phyloP scores from a whole-genome alignment of 1,284 basidiomycete species.

The Porogramme epimiltina region DNA sequence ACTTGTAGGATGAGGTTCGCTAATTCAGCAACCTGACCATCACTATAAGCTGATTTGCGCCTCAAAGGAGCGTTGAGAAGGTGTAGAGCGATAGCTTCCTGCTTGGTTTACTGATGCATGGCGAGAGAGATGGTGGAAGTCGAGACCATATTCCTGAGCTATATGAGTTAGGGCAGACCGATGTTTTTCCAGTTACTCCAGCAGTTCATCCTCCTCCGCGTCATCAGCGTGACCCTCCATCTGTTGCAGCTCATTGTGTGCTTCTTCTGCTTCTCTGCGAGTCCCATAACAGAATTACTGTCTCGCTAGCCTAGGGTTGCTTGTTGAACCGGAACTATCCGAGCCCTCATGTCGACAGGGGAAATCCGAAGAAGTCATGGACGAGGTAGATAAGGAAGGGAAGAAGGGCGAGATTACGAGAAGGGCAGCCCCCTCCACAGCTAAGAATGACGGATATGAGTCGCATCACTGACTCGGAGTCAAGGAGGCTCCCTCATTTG shows the following conservation, averaged over 20 bases:
- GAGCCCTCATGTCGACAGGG: too few relatives aligned
- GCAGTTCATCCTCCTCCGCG: constrained; percentile 47
- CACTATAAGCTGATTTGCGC: constrained; percentile 67
- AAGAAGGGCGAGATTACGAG: too few relatives aligned
- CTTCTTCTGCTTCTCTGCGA: constrained; percentile 36
- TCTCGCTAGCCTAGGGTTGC: constrained; percentile 30
- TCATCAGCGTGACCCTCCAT: constrained; percentile 26
- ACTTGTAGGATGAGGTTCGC: constrained; percentile 60
- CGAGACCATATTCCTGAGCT: constrained; percentile 60
- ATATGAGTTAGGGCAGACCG: constrained; percentile 45
- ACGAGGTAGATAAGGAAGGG: too few relatives aligned
- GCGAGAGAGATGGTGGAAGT: constrained; percentile 47
- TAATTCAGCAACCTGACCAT: constrained; percentile 67
- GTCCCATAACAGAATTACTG: constrained; percentile 39
- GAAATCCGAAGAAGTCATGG: too few relatives aligned
- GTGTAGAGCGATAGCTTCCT: constrained; percentile 42
- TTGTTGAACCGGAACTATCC: too few relatives aligned
- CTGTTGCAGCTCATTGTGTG: constrained; percentile 29
- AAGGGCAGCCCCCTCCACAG: too few relatives aligned
- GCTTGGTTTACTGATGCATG: constrained; percentile 44
- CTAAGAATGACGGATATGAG: too few relatives aligned
- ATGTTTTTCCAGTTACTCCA: constrained; percentile 52
- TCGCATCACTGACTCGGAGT: too few relatives aligned
- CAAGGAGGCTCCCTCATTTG: too few relatives aligned
- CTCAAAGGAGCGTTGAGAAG: constrained; percentile 55